Evolutionary conservation across 306 rosid genomes (phyloP).

Genomic region (Herpetospermum pedunculosum): DNA sequence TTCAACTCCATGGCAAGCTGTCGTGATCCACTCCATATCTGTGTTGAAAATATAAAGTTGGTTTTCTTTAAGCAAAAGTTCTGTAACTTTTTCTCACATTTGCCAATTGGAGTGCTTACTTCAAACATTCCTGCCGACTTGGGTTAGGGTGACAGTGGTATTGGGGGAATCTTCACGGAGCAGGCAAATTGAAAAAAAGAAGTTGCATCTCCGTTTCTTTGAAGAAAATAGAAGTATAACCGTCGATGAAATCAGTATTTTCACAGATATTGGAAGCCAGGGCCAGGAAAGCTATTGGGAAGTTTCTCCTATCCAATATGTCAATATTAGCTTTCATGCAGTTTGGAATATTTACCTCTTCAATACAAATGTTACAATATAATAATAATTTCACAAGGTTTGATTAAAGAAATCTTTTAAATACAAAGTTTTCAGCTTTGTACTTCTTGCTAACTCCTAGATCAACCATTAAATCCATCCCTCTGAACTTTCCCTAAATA

Average conservation of each 20-base stretch:
- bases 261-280: neutral
- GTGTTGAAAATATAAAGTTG: too few relatives aligned
- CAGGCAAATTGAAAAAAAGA: neutral
- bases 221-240: neutral
- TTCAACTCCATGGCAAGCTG: too few relatives aligned
- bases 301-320: neutral
- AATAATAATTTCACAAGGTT: neutral
- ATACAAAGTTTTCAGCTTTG: neutral
- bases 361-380: neutral
- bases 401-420: neutral
- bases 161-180: neutral
- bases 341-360: neutral
- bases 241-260: neutral
- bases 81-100: neutral
- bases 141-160: neutral
- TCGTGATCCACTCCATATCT: too few relatives aligned
- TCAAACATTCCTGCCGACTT: neutral
- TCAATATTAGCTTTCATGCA: neutral
- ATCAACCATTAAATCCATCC: neutral
- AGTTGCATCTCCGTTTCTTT: neutral
- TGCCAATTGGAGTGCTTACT: neutral
- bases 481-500: neutral
- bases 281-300: neutral
- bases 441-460: neutral
- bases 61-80: neutral